Conservation (phyloP, 73 alveolate genomes). For the Tetrahymena borealis region DNA sequence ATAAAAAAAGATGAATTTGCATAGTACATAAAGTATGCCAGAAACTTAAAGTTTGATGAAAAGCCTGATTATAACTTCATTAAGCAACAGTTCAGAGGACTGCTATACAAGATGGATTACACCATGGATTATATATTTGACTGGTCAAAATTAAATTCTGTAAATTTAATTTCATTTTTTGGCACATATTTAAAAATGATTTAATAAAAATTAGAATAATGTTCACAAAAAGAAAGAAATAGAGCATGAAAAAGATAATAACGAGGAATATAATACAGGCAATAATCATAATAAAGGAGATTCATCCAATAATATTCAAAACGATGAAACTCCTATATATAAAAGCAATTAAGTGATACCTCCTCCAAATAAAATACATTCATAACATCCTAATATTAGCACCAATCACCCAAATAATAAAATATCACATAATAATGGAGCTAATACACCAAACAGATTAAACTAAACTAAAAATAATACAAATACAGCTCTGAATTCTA, state of each 20-base stretch:
- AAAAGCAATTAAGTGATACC: background rate
- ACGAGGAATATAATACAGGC: background rate
- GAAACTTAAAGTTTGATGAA: constrained; percentile 58
- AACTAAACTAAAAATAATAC: too few relatives aligned
- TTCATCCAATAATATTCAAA: background rate
- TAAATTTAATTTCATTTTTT: background rate
- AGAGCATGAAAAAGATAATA: background rate
- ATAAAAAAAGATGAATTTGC: constrained; percentile 53
- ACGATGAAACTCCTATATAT: background rate
- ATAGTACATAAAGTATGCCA: constrained; percentile 33
- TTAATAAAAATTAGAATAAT: background rate
- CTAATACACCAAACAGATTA: too few relatives aligned
- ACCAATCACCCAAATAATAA: too few relatives aligned
- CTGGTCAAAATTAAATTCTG: constrained; percentile 5
- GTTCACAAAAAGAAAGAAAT: background rate
- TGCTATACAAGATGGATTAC: background rate
- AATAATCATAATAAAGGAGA: background rate
- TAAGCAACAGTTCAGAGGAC: constrained; percentile 48
- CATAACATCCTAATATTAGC: too few relatives aligned
- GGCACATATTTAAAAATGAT: background rate
- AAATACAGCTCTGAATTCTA: too few relatives aligned
- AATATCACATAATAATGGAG: too few relatives aligned
- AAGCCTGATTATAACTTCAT: constrained; percentile 66
- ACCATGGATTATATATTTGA: constrained; percentile 12
- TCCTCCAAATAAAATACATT: background rate